These are phyloP conservation scores for Penstemon barbatus DNA, from an alignment of 257 asterid genomes.

Conservation along the genomic window DNA sequence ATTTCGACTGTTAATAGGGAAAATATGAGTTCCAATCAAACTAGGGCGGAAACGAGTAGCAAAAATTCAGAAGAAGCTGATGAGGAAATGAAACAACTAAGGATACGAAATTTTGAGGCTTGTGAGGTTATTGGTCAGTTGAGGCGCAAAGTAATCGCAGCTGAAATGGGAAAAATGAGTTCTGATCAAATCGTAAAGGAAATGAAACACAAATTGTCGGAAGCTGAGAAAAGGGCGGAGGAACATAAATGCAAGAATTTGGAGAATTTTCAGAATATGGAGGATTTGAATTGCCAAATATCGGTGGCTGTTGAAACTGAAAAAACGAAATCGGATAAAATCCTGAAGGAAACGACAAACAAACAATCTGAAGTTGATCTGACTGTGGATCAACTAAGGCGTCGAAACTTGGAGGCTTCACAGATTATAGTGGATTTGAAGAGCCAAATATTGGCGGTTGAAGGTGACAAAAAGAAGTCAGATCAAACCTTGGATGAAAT, in stretches of 20 bases:
- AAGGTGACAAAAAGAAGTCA: neutral
- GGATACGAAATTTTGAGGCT: neutral
- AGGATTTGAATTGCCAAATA: neutral
- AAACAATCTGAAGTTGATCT: constrained; percentile 1
- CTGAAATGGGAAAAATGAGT: neutral
- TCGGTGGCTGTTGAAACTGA: neutral
- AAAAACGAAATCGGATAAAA: too few species aligned
- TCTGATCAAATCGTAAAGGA: neutral
- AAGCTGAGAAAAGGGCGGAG: too few species aligned
- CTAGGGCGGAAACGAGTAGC: too few species aligned
- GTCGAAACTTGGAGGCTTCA: neutral
- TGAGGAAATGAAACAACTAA: neutral
- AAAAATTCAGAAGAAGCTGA: too few species aligned
- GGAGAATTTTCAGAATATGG: neutral
- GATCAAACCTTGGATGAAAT: neutral
- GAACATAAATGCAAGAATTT: too few species aligned
- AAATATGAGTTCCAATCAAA: too few species aligned
- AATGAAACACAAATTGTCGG: neutral
- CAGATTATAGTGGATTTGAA: neutral
- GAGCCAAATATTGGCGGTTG: neutral
- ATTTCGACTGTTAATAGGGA: too few species aligned
- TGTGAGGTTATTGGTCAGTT: neutral
- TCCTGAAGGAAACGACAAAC: neutral
- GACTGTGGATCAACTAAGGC: neutral
- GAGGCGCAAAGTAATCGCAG: neutral